These are phyloP conservation scores for Crucibulum laeve DNA, from an alignment of 768 basidiomycete species.

Conservation along the genomic window DNA sequence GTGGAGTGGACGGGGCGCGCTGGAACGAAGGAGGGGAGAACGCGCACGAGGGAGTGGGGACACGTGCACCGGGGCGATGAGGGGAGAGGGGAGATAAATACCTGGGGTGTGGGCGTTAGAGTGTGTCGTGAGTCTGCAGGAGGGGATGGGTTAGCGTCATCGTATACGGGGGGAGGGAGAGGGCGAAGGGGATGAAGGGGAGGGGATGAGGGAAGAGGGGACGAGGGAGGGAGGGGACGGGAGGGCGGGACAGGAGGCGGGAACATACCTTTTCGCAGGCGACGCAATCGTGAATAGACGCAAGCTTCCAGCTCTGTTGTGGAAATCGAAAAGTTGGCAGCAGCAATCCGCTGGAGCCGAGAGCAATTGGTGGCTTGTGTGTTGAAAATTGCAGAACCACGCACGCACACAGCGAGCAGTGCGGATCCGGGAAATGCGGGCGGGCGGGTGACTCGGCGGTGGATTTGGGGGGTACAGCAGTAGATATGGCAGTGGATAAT, in stretches of 20 bases:
- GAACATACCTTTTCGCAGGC: slow-evolving; percentile 1
- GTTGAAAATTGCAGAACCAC: too few relatives aligned
- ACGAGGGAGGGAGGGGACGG: slow-evolving; percentile 5
- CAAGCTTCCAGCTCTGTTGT: background rate
- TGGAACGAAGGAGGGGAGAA: too few relatives aligned
- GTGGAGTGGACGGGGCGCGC: too few relatives aligned
- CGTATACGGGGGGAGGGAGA: slow-evolving; percentile 5
- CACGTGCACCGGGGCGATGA: background rate
- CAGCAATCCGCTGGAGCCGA: too few relatives aligned
- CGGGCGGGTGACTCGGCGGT: too few relatives aligned
- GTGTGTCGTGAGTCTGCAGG: background rate
- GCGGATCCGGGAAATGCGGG: too few relatives aligned
- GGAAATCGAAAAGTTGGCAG: background rate
- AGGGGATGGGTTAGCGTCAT: slow-evolving; percentile 5
- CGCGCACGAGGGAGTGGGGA: background rate
- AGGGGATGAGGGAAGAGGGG: slow-evolving; percentile 1
- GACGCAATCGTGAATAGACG: slow-evolving; percentile 2
- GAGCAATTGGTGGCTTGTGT: too few relatives aligned
- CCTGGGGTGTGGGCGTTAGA: background rate
- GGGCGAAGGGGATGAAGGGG: slow-evolving; percentile 4
- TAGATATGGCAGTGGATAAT: background rate
- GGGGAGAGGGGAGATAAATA: background rate
- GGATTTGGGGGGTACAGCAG: background rate
- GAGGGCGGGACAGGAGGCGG: slow-evolving; percentile 6
- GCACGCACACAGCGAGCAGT: too few relatives aligned